phyloP scores from a whole-genome alignment of 768 basidiomycete species.

The Suillus bovinus region DNA sequence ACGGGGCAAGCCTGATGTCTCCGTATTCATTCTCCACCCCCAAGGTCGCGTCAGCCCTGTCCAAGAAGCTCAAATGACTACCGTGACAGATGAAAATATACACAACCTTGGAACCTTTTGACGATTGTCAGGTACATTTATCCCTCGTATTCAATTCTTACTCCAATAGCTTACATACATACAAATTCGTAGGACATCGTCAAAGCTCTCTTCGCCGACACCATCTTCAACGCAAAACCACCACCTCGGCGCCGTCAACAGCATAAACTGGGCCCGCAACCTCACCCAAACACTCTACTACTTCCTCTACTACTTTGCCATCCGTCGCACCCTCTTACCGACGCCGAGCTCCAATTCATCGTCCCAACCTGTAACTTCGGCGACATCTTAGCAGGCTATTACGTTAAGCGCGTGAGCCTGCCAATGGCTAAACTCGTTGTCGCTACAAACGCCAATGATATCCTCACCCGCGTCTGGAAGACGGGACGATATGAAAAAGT shows the following conservation, averaged over 20 bases:
- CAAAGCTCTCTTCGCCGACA: slow-evolving; percentile 87
- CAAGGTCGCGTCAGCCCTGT: slow-evolving; percentile 96
- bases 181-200: slow-evolving; percentile 73
- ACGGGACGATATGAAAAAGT: slow-evolving; percentile 89
- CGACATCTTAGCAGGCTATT: slow-evolving; percentile 95
- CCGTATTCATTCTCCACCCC: slow-evolving; percentile 98
- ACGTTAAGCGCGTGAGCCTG: slow-evolving; percentile 92
- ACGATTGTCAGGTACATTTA: slow-evolving; percentile 84
- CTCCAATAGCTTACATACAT: not conserved
- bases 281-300: slow-evolving; percentile 99
- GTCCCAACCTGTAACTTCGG: slow-evolving; percentile 99
- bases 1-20: slow-evolving; percentile 89
- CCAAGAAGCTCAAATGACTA: slow-evolving; percentile 99
- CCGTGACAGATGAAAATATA: slow-evolving; percentile 91
- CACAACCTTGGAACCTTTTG: slow-evolving; percentile 95
- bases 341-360: slow-evolving; percentile 78
- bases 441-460: slow-evolving; percentile 97
- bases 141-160: not conserved
- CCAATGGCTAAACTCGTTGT: slow-evolving; percentile 84
- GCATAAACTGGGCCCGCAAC: slow-evolving; percentile 99
- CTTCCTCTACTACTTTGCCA: slow-evolving; percentile 91
- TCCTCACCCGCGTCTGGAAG: slow-evolving; percentile 92
- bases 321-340: slow-evolving; percentile 50
- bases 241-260: slow-evolving; percentile 95
- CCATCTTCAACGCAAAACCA: slow-evolving; percentile 85